Base-by-base conservation (phyloP, 345 rosid species). In the Odontarrhena argentea region DNA sequence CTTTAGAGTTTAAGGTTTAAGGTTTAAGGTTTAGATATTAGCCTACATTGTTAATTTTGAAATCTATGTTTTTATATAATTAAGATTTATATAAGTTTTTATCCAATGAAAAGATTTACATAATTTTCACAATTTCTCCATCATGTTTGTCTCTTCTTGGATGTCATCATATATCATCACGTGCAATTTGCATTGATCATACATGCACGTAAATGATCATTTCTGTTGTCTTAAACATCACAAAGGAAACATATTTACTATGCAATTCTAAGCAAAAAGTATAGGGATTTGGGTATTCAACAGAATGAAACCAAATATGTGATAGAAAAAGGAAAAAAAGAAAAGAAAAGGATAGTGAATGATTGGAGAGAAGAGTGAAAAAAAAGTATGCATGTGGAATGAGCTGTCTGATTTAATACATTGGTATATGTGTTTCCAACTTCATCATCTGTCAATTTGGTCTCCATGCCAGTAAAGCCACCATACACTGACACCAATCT, bases 301-400 rank as follows among this genome's bases (percentile, higher is more conserved):
- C 26, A 7, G 2, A 30, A 28, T 12, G 18, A 2, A 12, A 32
- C 32, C 13, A 54, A 34, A 71, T 38, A 53, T 34, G 54, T 30
- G 48, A 18, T 18, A 18, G 22, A 18, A 56, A 55, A 28, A 2
- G 3, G 5, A 32, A 9, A 73, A 65, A 58, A 32, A 57, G 67
- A 41, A 73, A 53, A 65, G 59, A 58, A 54, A 66, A 15, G 72
- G 55, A 67, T 48, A 74, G 64, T 67, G 68, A 67, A 67, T 67
- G 77, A 74, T 74, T 67, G 73, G 73, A 54, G 73, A 67, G 58
- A 67, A 47, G 46, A 55, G 65, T 60, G 73, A 65, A 55, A 28
- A 53, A 67, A 52, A 24, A 55, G 44, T 32, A 53, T 36, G 57
- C 92, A 87, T 79, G 88, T 85, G 88, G 83, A 74, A 64, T 87